A percentile compares a stretch with the other conserved stretches of the same genome.
Conservation (phyloP, 192 early-diverging fungal genomes). For the Coemansia guatemalensis region DNA sequence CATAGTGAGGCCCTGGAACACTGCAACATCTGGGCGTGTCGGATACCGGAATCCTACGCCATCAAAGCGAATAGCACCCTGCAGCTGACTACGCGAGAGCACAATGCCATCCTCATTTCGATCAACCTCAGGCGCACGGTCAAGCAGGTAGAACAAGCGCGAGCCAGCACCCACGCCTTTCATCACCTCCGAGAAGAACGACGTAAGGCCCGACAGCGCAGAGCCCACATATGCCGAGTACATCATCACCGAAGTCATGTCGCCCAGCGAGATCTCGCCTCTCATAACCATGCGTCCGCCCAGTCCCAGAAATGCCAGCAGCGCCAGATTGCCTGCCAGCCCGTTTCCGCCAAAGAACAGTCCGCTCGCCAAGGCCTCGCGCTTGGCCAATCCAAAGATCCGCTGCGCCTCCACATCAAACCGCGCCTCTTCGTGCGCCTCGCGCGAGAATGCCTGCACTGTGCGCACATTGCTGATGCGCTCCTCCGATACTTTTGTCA, state of each 20-base stretch:
- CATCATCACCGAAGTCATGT: slow-evolving; percentile 66
- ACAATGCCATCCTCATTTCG: slow-evolving; percentile 22
- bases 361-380: slow-evolving; percentile 59
- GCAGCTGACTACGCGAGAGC: slow-evolving; percentile 15
- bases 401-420: slow-evolving; percentile 40
- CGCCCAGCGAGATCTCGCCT: slow-evolving; percentile 62
- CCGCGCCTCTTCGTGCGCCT: slow-evolving; percentile 35
- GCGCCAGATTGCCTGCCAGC: slow-evolving; percentile 61
- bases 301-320: slow-evolving; percentile 63
- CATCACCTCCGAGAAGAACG: slow-evolving; percentile 73
- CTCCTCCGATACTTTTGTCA: slow-evolving; percentile 71
- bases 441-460: slow-evolving; percentile 54
- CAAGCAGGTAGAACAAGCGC: slow-evolving; percentile 61
- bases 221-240: slow-evolving; percentile 69
- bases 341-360: slow-evolving; percentile 66
- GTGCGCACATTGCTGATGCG: slow-evolving; percentile 56
- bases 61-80: slow-evolving; percentile 58
- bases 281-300: slow-evolving; percentile 65
- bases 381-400: slow-evolving; percentile 47
- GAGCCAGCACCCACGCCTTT: slow-evolving; percentile 65
- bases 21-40: slow-evolving; percentile 54
- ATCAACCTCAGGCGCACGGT: slow-evolving; percentile 48
- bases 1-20: slow-evolving; percentile 59
- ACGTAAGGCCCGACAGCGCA: slow-evolving; percentile 57
- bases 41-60: slow-evolving; percentile 68